Conservation (phyloP, 805 yeast species). For the Wickerhamiella sergipiensis region DNA sequence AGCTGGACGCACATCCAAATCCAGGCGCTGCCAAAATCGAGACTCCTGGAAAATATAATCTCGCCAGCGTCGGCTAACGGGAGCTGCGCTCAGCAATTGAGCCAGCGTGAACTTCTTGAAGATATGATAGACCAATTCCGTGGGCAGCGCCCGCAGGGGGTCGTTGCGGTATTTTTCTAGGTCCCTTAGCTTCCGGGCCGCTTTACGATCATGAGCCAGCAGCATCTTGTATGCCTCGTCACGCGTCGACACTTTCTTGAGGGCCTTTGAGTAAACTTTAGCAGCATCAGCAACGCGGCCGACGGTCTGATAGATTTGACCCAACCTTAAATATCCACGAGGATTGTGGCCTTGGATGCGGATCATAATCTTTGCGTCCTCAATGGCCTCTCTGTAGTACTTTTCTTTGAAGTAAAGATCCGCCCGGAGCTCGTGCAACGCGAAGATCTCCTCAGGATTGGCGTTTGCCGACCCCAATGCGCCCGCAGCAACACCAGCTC, state of each 20-base stretch:
- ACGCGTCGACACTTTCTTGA: slow-evolving; percentile 1
- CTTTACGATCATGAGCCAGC: neutral
- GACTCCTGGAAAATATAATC: slow-evolving; percentile 6
- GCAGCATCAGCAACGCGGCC: slow-evolving; percentile 7
- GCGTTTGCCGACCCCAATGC: neutral
- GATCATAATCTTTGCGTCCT: slow-evolving; percentile 10
- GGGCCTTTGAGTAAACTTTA: slow-evolving; percentile 10
- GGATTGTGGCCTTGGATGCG: slow-evolving; percentile 5
- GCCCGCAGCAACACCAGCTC: neutral
- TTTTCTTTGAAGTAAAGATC: slow-evolving; percentile 12
- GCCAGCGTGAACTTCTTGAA: slow-evolving; percentile 7
- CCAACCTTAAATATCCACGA: slow-evolving; percentile 15
- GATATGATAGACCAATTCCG: slow-evolving; percentile 8
- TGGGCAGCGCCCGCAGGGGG: slow-evolving; percentile 6
- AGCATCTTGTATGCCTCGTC: slow-evolving; percentile 1
- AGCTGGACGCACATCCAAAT: neutral
- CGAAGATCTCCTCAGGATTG: slow-evolving; percentile 3
- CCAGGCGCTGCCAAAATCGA: slow-evolving; percentile 9
- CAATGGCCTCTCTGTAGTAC: slow-evolving; percentile 6
- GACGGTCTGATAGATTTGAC: slow-evolving; percentile 9
- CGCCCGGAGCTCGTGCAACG: slow-evolving; percentile 11
- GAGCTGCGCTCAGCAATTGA: slow-evolving; percentile 2
- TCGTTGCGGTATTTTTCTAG: neutral
- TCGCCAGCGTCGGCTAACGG: slow-evolving; percentile 9
- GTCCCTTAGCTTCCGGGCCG: neutral